Evolutionary conservation across 2,329 filamentous ascomycete species (phyloP).

Genomic region (Pseudofabraea citricarpa): DNA sequence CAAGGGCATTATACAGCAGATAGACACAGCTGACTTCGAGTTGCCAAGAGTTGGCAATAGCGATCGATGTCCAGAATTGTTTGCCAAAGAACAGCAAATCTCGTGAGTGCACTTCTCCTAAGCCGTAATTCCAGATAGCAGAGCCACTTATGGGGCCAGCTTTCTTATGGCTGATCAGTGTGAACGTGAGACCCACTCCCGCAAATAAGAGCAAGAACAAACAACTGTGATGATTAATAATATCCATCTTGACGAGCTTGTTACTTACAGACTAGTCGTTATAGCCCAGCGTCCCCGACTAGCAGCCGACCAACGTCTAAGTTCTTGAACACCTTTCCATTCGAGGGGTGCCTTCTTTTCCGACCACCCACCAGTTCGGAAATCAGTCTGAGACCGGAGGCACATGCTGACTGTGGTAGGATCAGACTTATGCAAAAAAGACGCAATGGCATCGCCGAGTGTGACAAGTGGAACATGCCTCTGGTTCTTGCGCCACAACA

Average conservation of each 20-base stretch:
- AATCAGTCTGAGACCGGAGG: conserved; percentile 13
- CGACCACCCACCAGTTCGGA: neutral
- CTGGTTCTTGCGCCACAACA: too few relatives aligned
- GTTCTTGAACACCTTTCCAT: neutral
- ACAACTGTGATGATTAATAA: too few relatives aligned
- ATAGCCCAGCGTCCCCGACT: neutral
- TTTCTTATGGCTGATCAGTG: neutral
- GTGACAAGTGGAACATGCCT: conserved; percentile 28
- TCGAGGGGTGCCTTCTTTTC: neutral
- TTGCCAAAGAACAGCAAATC: conserved; percentile 6
- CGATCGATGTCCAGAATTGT: too few relatives aligned
- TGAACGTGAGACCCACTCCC: neutral
- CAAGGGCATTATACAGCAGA: conserved; percentile 27
- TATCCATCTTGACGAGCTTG: too few relatives aligned
- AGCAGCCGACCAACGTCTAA: neutral
- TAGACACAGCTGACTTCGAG: conserved; percentile 28
- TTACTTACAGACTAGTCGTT: neutral
- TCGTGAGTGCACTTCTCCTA: neutral
- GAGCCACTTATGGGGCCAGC: neutral
- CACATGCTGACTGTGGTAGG: conserved; percentile 20
- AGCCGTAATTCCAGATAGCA: neutral
- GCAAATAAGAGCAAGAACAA: neutral
- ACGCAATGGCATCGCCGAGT: conserved; percentile 31
- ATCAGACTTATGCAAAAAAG: conserved; percentile 30
- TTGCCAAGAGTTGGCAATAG: conserved; percentile 29